Evolutionary conservation across 2,329 filamentous ascomycete genomes (phyloP), one percentile per base, ranked within the genome.

Genomic region (Apiospora arundinis): DNA sequence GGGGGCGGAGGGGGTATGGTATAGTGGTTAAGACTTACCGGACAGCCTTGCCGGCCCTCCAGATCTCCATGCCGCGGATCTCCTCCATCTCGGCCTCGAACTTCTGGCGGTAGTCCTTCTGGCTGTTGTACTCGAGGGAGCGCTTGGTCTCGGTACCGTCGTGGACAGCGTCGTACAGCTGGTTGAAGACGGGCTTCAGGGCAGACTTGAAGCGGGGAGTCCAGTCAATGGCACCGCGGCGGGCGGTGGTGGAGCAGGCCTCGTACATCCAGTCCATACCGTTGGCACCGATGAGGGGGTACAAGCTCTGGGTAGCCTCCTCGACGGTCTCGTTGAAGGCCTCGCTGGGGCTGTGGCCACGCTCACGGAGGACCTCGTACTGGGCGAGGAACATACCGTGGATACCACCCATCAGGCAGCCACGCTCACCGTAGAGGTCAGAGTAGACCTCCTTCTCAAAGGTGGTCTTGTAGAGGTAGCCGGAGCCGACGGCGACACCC

Each of bases 241-340:
- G 94, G 82, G 96, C 96, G 72, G 96, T 99, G 83, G 96, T 99
- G 75, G 95, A 98, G 93, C 96, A 99, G 78, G 96, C 96, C 84
- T 95, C 95, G 89, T 97, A 99, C 96, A 99, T 99, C 95, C 97
- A 99, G 90, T 99, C 96, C 96, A 99, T 98, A 82, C 96, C 96
- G 87, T 98, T 93, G 86, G 90, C 91, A 82, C 95, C 96, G 81
- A 99, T 99, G 82, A 99, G 90, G 76, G 96, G 96, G 91, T 99
- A 99, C 82, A 99, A 89, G 77, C 91, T 94, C 91, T 99, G 96
- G 69, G 96, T 99, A 76, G 96, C 96, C 91, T 99, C 96, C 91
- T 99, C 96, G 78, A 99, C 96, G 77, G 96, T 99, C 94, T 99
- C 96, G 91, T 99, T 99, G 93, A 99, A 99, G 77, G 96, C 96